phyloP scores from a whole-genome alignment of 2,329 filamentous ascomycete species.

The Tolypocladium ophioglossoides region DNA sequence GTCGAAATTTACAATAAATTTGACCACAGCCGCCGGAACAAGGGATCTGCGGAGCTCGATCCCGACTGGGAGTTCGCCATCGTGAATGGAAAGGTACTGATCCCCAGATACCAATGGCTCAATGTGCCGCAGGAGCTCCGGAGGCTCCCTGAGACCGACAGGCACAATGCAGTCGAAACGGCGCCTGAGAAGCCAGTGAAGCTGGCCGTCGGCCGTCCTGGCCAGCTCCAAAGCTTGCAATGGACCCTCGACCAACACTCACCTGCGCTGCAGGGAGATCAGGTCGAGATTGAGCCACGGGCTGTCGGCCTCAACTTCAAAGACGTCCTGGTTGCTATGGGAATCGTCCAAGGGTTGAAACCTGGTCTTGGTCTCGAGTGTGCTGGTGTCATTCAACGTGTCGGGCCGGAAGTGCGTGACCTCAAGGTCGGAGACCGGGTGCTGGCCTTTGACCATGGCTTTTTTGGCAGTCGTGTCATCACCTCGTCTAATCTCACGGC shows the following conservation, averaged over 20 bases:
- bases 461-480: constrained; percentile 15
- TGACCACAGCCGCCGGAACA: not conserved
- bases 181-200: not conserved
- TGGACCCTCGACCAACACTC: not conserved
- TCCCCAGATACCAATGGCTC: not conserved
- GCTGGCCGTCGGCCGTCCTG: not conserved
- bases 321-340: constrained; percentile 24
- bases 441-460: constrained; percentile 9
- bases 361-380: constrained; percentile 12
- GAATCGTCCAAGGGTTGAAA: constrained; percentile 8
- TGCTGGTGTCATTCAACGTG: constrained; percentile 14
- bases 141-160: not conserved
- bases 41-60: not conserved
- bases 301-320: constrained; percentile 23
- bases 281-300: constrained; percentile 22
- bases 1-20: not conserved
- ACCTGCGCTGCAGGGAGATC: constrained; percentile 2
- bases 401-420: constrained; percentile 10
- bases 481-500: constrained; percentile 8
- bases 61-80: not conserved
- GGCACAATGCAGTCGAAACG: not conserved
- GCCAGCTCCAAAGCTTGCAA: not conserved
- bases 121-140: not conserved
- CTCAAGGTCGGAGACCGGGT: constrained; percentile 22
- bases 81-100: not conserved